These are phyloP conservation scores for Lentinula lateritia DNA, from an alignment of 768 basidiomycete genomes.

Conservation along the genomic window DNA sequence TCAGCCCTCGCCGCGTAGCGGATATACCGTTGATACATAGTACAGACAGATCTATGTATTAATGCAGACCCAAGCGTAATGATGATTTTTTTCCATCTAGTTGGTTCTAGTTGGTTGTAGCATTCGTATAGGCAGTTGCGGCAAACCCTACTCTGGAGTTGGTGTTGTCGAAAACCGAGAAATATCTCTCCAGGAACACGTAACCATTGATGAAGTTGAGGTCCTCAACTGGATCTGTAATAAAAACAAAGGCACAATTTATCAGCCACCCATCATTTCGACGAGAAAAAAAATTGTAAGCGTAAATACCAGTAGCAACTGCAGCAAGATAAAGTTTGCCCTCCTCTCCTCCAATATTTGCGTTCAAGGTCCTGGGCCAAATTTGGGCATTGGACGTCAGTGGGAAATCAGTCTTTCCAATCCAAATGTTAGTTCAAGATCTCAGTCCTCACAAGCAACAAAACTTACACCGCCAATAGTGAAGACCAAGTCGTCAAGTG, in stretches of 20 bases:
- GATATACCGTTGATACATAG: no score
- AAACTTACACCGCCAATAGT: slow-evolving; percentile 36
- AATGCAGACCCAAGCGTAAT: not conserved
- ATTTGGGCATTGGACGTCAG: slow-evolving; percentile 37
- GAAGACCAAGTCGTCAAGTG: slow-evolving; percentile 54
- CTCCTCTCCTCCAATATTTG: slow-evolving; percentile 24
- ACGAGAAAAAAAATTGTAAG: not conserved
- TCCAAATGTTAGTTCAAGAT: not conserved
- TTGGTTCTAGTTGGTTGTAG: not conserved
- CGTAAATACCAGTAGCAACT: slow-evolving; percentile 26
- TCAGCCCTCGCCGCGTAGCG: no score
- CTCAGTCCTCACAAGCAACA: no score
- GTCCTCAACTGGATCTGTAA: slow-evolving; percentile 19
- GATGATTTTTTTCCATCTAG: not conserved
- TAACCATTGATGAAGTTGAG: slow-evolving; percentile 43
- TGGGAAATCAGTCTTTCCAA: slow-evolving; percentile 22
- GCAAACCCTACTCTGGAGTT: slow-evolving; percentile 19
- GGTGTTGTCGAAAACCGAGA: slow-evolving; percentile 58
- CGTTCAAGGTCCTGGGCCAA: slow-evolving; percentile 30
- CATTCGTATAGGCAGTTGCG: not conserved
- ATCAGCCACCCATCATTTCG: not conserved
- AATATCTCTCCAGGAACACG: slow-evolving; percentile 29
- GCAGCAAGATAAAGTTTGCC: slow-evolving; percentile 29
- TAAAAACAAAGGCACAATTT: not conserved
- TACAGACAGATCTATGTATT: no score